phyloP scores from a whole-genome alignment of 371 early-diverging fungal species.

The Rhizopus sp. region DNA sequence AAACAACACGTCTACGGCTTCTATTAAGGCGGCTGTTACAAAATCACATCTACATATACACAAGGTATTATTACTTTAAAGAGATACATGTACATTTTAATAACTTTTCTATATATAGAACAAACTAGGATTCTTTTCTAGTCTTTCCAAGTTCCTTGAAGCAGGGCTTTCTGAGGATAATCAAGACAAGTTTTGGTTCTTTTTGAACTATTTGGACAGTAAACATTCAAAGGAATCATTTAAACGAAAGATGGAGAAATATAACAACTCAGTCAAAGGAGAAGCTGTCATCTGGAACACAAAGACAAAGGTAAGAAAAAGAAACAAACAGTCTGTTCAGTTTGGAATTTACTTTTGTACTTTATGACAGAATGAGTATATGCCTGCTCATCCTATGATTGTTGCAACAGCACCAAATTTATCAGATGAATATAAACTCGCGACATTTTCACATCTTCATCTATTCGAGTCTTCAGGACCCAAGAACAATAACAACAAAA shows the following conservation, averaged over 20 bases:
- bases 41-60: slow-evolving; percentile 49
- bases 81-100: background rate
- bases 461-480: slow-evolving; percentile 44
- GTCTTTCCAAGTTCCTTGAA: slow-evolving; percentile 44
- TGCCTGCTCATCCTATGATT: slow-evolving; percentile 22
- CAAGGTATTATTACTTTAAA: slow-evolving; percentile 24
- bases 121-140: slow-evolving; percentile 39
- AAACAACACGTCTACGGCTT: slow-evolving; percentile 16
- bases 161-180: slow-evolving; percentile 39
- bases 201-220: slow-evolving; percentile 50
- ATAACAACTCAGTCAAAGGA: slow-evolving; percentile 6
- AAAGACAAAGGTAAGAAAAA: slow-evolving; percentile 15
- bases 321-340: background rate
- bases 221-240: slow-evolving; percentile 50
- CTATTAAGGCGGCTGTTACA: slow-evolving; percentile 40
- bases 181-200: slow-evolving; percentile 51
- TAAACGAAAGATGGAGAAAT: slow-evolving; percentile 25
- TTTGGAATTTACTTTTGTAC: background rate
- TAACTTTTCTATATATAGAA: slow-evolving; percentile 12
- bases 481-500: slow-evolving; percentile 9
- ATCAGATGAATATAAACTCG: slow-evolving; percentile 12
- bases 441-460: slow-evolving; percentile 32
- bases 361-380: slow-evolving; percentile 12
- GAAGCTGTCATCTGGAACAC: slow-evolving; percentile 21
- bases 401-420: slow-evolving; percentile 23